Evolutionary conservation across 2,329 filamentous ascomycete genomes (phyloP).

Genomic region (Fusarium temperatum): DNA sequence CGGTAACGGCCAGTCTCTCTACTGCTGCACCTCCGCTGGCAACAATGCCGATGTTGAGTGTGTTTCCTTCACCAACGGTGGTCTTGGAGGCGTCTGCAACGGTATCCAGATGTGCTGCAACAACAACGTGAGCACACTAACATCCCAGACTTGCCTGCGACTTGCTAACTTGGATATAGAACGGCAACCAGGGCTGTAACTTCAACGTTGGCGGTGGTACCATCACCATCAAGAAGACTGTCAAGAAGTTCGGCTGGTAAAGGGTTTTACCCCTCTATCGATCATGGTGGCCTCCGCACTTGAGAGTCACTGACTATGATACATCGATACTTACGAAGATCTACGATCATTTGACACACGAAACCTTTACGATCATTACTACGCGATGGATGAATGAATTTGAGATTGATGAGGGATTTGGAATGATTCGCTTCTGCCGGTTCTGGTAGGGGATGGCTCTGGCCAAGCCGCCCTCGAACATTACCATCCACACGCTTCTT

Average conservation of each 20-base stretch:
- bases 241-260: background rate
- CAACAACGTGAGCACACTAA: background rate
- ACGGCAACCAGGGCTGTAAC: background rate
- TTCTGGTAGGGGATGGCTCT: background rate
- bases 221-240: background rate
- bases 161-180: background rate
- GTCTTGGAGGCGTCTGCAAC: background rate
- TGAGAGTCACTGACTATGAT: background rate
- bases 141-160: rapidly evolving
- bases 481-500: background rate
- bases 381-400: background rate
- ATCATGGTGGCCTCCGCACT: background rate
- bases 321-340: background rate
- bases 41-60: background rate
- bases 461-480: background rate
- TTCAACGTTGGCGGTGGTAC: background rate
- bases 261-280: background rate
- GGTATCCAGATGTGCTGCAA: background rate
- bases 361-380: background rate
- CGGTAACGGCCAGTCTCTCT: background rate
- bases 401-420: background rate
- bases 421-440: background rate
- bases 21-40: background rate
- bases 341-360: background rate
- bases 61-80: background rate